Base-by-base conservation (phyloP, 1,139 yeast genomes). In the Geotrichum fermentans region DNA sequence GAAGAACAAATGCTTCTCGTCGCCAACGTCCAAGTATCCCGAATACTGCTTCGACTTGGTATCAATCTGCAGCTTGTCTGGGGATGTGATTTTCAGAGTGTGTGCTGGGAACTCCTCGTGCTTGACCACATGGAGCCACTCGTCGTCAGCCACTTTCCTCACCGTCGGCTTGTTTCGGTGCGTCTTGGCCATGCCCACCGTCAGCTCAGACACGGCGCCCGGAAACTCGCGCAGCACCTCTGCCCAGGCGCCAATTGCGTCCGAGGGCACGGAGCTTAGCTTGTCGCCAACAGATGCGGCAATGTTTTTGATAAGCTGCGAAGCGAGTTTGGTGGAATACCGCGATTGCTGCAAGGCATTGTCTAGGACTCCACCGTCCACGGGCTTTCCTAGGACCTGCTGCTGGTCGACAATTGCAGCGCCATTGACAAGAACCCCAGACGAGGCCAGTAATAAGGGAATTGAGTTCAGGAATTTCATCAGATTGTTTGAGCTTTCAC, bases 1-100 rank as follows among this genome's bases (percentile, higher is more conserved):
- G 68, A 74, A 83, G 69, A 82, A 83, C 62, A 82, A 78, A 68
- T 88, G 96, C 70, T 87, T 88, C 62, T 85, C 95, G 58, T 82
- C 85, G 54, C 78, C 81, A 47, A 86, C 83, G 64, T 88, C 96
- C 63, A 89, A 76, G 67, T 89, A 89, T 50, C 97, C 97, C 39
- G 94, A 78, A 64, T 81, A 83, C 67, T 88, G 96, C 63, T 83
- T 82, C 50, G 66, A 70, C 38, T 73, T 24, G 10, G 28, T 71
- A 68, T 89, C 96, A 53, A 89, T 68, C 29, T 90, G 94, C 59
- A 87, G 75, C 34, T 69, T 70, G 53, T 73, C 73, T 13, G 87
- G 85, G 65, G 51, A 62, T 64, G 81, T 80, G 58, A 79, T 79
- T 20, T 48, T 40, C 2, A 51, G 40, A 8, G 41, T 39, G 33